Evolutionary conservation across 345 rosid genomes (phyloP), one percentile per base, ranked within the genome.

Genomic region (Murraya koenigii): DNA sequence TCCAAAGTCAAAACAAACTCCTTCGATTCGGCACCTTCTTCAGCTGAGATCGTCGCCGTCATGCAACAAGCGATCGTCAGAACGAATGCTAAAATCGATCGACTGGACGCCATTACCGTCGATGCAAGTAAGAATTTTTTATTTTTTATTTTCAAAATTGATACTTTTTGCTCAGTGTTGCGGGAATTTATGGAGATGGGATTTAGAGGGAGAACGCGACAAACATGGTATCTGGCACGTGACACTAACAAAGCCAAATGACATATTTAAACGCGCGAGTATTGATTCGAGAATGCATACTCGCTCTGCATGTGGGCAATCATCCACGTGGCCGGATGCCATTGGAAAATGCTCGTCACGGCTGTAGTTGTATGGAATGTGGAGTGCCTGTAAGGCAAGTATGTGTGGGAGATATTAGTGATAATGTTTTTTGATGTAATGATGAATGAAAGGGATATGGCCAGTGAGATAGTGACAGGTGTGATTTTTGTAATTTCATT

Each of bases 1-100:
- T 91, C 98, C 38, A 96, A 83, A 8, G 97, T 94, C 81, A 94
- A 77, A 25, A 96, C 98, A 80, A 86, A 89, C 85, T 94, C 97
- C 87, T 91, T 85, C 59, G 89, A 80, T 72, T 81, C 92, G 3
- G 67, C 64, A 10, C 80, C 65, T 77, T 87, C 85, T 54, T 84
- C 94, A 74, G 89, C 84, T 22, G 84, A 80, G 38, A 86, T 74
- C 74, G 84, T 74, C 74, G 84, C 77, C n/a, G 78, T 60, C 6
- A 76, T 36, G 36, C 35, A 78, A 0, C 85, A 81, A 30, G 75
- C 82, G 41, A 85, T 75, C 56, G 68, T 17, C 41, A 64, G 74
- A 58, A 66, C 62, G 1, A 49, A 23, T 9, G 83, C 78, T 80
- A 83, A 88, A 56, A 83, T 56, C 66, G 79, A 77, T 74, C 69